Conservation (phyloP, 2,329 filamentous ascomycete genomes). For the Trichophyton equinum region DNA sequence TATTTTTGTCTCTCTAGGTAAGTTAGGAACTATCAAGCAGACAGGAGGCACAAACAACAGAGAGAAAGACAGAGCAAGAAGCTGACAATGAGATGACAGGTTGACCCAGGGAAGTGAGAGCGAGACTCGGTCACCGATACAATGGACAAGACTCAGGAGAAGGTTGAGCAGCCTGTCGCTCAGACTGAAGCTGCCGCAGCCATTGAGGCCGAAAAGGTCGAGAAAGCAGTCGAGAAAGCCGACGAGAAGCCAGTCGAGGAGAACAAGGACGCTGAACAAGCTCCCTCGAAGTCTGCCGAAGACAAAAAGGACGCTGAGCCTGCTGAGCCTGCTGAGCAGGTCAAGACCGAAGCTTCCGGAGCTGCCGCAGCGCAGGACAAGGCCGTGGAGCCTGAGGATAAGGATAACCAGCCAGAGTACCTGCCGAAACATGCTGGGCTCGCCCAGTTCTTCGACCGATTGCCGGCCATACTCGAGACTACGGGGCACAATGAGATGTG, state of each 20-base stretch:
- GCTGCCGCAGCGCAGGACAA: background rate
- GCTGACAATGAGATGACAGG: background rate
- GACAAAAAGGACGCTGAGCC: conserved; percentile 10
- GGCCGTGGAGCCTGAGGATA: conserved; percentile 4
- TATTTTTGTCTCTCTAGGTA: background rate
- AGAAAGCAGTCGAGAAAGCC: background rate
- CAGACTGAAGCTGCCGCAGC: conserved; percentile 12
- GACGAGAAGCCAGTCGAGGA: conserved; percentile 9
- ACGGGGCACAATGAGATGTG: conserved; percentile 67
- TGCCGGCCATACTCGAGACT: conserved; percentile 46
- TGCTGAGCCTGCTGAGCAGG: conserved; percentile 6
- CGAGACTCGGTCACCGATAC: background rate
- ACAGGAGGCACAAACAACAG: background rate
- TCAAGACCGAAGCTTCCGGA: conserved; percentile 7
- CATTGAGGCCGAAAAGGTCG: conserved; percentile 6
- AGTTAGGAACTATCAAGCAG: too few relatives aligned
- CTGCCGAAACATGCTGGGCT: conserved; percentile 34
- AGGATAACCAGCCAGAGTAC: conserved; percentile 25
- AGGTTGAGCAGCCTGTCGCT: conserved; percentile 5
- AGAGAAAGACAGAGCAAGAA: background rate
- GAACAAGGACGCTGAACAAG: conserved; percentile 8
- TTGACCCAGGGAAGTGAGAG: background rate
- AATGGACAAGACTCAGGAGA: conserved; percentile 2
- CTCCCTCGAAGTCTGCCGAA: conserved; percentile 10
- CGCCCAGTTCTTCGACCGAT: conserved; percentile 43